These are phyloP conservation scores for Galeopsis tetrahit DNA, from an alignment of 257 asterid species.

Conservation along the genomic window DNA sequence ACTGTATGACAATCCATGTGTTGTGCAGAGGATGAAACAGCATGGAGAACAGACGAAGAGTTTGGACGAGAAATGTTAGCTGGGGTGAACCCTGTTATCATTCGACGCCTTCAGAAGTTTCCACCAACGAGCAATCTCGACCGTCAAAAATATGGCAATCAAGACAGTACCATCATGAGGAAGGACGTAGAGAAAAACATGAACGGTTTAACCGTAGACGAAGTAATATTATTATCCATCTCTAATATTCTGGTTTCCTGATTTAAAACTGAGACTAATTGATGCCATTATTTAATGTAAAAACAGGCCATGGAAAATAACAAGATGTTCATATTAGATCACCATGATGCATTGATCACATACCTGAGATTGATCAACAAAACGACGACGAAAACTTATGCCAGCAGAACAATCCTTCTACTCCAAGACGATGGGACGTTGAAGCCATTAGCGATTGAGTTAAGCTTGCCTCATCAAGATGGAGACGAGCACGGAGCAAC, in stretches of 20 bases:
- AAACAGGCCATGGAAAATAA: slow-evolving; percentile 59
- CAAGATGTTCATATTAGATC: slow-evolving; percentile 76
- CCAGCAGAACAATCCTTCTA: slow-evolving; percentile 77
- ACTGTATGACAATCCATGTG: background rate
- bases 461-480: slow-evolving; percentile 76
- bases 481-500: slow-evolving; percentile 63
- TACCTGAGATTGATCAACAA: slow-evolving; percentile 75
- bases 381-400: slow-evolving; percentile 75
- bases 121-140: slow-evolving; percentile 82
- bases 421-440: slow-evolving; percentile 77
- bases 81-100: slow-evolving; percentile 88
- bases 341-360: slow-evolving; percentile 84
- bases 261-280: background rate
- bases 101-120: slow-evolving; percentile 72
- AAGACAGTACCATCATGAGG: slow-evolving; percentile 62
- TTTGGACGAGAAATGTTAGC: slow-evolving; percentile 96
- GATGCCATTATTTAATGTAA: slow-evolving; percentile 8
- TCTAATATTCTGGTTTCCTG: background rate
- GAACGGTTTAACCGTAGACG: slow-evolving; percentile 66
- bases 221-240: slow-evolving; percentile 47
- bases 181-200: slow-evolving; percentile 64
- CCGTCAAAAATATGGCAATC: slow-evolving; percentile 58
- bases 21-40: slow-evolving; percentile 69
- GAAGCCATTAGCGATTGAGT: slow-evolving; percentile 89
- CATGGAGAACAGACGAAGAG: slow-evolving; percentile 97